Evolutionary conservation across 1,284 basidiomycete genomes (phyloP).

Genomic region (Ganoderma multipileum): DNA sequence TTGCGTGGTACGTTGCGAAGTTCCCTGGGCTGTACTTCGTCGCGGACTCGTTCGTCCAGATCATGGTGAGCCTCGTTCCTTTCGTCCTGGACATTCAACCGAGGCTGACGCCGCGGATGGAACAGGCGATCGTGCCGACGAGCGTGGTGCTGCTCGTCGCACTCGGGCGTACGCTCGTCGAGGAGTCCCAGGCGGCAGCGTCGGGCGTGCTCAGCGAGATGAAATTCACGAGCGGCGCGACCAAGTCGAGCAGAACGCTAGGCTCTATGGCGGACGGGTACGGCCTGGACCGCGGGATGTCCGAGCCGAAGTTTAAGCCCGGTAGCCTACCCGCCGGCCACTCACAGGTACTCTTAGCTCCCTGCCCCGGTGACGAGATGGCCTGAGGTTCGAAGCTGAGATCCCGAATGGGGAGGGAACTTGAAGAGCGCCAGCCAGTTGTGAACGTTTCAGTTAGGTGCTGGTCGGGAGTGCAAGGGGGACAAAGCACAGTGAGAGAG

Average conservation of each 20-base stretch:
- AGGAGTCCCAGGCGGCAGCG: neutral
- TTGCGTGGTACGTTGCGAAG: conserved; percentile 11
- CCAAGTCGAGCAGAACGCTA: neutral
- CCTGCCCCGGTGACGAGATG: neutral
- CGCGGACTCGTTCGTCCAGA: conserved; percentile 12
- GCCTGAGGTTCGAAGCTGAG: neutral
- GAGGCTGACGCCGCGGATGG: neutral
- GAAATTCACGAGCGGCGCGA: neutral
- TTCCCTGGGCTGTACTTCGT: conserved; percentile 10
- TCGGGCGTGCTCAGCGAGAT: conserved; percentile 1
- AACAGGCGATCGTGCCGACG: neutral
- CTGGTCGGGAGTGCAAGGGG: too few relatives aligned
- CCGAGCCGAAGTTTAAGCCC: neutral
- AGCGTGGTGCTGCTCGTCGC: neutral
- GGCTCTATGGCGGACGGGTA: neutral
- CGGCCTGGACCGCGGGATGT: neutral
- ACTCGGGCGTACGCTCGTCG: neutral
- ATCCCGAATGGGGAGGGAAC: too few relatives aligned
- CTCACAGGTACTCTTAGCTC: neutral
- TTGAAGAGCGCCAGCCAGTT: too few relatives aligned
- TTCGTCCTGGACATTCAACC: neutral
- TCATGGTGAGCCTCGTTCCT: conserved; percentile 1
- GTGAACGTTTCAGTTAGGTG: too few relatives aligned
- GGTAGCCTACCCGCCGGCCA: neutral
- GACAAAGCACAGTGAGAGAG: too few relatives aligned